phyloP scores from a whole-genome alignment of 306 rosid genomes.

The Coriaria nepalensis region DNA sequence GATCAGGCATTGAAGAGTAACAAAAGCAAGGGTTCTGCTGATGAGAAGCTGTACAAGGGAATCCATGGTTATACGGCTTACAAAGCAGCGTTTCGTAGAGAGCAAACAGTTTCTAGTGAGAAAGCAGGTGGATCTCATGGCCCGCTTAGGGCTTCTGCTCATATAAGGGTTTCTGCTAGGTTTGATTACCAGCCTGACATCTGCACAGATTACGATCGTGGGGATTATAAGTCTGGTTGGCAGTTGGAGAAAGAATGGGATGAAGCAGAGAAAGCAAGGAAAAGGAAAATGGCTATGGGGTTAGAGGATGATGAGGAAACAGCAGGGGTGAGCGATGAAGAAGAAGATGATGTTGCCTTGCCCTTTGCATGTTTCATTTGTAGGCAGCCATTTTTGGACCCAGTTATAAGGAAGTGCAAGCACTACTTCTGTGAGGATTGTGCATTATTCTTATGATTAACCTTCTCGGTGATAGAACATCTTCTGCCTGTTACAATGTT shows the following conservation, averaged over 20 bases:
- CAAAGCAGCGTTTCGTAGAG: slow-evolving; percentile 79
- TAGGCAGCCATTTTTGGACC: slow-evolving; percentile 70
- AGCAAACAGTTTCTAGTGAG: slow-evolving; percentile 66
- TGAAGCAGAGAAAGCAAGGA: slow-evolving; percentile 73
- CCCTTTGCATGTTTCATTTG: slow-evolving; percentile 84
- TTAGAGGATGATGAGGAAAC: slow-evolving; percentile 29
- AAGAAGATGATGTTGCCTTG: slow-evolving; percentile 38
- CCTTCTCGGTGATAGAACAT: not conserved
- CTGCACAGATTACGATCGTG: slow-evolving; percentile 90
- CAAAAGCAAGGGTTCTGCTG: slow-evolving; percentile 21
- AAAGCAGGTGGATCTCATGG: slow-evolving; percentile 88
- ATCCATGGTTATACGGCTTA: slow-evolving; percentile 51
- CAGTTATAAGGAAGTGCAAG: slow-evolving; percentile 67
- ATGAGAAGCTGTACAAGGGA: slow-evolving; percentile 54
- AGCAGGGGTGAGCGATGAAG: slow-evolving; percentile 18
- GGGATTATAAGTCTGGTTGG: slow-evolving; percentile 91
- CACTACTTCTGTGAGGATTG: slow-evolving; percentile 86
- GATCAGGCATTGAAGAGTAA: slow-evolving; percentile 46
- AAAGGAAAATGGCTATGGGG: slow-evolving; percentile 54
- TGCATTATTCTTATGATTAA: slow-evolving; percentile 20
- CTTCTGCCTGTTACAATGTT: no score
- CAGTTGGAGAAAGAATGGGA: slow-evolving; percentile 92
- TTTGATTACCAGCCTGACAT: slow-evolving; percentile 89
- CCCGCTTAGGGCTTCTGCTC: slow-evolving; percentile 85
- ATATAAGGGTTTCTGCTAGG: slow-evolving; percentile 67